phyloP scores from a whole-genome alignment of 495 filamentous ascomycete species.

The Astrothelium subdiscretum region DNA sequence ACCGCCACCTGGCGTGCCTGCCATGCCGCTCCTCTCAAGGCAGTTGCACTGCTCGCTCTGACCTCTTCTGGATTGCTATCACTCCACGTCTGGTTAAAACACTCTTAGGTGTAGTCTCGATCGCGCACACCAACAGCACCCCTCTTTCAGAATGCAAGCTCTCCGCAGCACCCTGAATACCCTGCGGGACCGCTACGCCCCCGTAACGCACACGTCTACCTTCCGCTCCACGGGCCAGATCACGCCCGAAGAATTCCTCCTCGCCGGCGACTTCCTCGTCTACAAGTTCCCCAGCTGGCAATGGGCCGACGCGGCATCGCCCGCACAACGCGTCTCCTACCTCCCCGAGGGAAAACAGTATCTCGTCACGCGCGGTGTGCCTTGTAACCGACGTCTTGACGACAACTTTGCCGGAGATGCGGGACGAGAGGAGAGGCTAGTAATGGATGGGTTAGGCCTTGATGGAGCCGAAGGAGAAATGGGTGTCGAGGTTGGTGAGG shows the following conservation, averaged over 20 bases:
- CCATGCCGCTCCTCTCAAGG: no score
- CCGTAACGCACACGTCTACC: slow-evolving; percentile 76
- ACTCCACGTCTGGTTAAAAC: no score
- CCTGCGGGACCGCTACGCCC: slow-evolving; percentile 80
- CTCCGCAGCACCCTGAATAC: slow-evolving; percentile 71
- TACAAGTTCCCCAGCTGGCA: slow-evolving; percentile 99
- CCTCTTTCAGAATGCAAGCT: slow-evolving; percentile 30
- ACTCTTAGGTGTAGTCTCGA: background rate
- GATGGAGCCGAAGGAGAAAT: background rate
- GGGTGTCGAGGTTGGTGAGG: slow-evolving; percentile 24
- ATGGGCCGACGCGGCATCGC: slow-evolving; percentile 80
- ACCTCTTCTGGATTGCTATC: no score
- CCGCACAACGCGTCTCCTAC: slow-evolving; percentile 63
- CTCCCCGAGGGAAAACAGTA: slow-evolving; percentile 91
- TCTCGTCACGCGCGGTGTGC: slow-evolving; percentile 85
- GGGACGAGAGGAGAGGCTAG: slow-evolving; percentile 69
- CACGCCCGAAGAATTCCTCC: slow-evolving; percentile 93
- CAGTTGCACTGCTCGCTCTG: no score
- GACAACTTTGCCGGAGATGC: slow-evolving; percentile 87
- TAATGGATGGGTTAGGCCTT: slow-evolving; percentile 53
- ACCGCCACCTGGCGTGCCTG: no score
- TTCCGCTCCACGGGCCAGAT: slow-evolving; percentile 91
- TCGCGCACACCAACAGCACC: background rate
- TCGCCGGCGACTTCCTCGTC: slow-evolving; percentile 93
- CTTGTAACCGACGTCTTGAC: slow-evolving; percentile 81